These are phyloP conservation scores for Aristolochia californica DNA, from an alignment of 164 flowering plant genomes.

Conservation along the genomic window DNA sequence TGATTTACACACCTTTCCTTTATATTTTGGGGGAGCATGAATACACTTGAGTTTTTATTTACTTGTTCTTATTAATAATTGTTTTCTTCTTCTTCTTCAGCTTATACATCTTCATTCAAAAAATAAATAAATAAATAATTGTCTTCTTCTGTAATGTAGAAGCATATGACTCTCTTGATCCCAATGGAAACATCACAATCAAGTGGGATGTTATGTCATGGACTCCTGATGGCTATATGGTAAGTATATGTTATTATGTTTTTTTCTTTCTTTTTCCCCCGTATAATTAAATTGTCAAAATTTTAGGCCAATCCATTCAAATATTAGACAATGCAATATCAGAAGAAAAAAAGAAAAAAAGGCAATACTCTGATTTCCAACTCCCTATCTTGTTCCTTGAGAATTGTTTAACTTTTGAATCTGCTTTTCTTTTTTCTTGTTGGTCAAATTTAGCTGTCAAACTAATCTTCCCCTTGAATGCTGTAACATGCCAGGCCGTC, in stretches of 20 bases:
- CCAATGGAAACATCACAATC: slow-evolving; percentile 67
- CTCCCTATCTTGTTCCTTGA: too few species aligned
- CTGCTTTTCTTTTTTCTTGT: too few species aligned
- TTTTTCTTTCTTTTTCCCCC: not conserved
- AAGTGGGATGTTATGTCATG: slow-evolving; percentile 68
- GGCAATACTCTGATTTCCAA: too few species aligned
- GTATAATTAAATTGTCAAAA: too few species aligned
- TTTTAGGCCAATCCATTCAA: too few species aligned
- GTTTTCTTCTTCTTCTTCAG: slow-evolving; percentile 1
- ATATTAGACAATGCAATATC: too few species aligned
- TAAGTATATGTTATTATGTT: slow-evolving; percentile 21
- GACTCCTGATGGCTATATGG: slow-evolving; percentile 83
- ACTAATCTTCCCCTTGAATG: not conserved
- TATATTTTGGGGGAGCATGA: not conserved
- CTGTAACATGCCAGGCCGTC: slow-evolving; percentile 35
- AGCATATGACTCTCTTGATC: slow-evolving; percentile 71
- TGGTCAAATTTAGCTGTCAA: not conserved
- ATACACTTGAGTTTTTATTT: not conserved
- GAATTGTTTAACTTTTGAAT: too few species aligned
- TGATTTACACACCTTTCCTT: not conserved
- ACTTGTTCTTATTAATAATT: not conserved
- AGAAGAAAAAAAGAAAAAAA: too few species aligned
- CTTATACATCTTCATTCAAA: too few species aligned
- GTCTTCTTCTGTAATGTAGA: slow-evolving; percentile 26
- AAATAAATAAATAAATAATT: too few species aligned